A percentile compares a stretch with the other conserved stretches of the same genome.
These are phyloP conservation scores for Trichosporon sp. DNA, from an alignment of 1,284 basidiomycete species.

Conservation along the genomic window DNA sequence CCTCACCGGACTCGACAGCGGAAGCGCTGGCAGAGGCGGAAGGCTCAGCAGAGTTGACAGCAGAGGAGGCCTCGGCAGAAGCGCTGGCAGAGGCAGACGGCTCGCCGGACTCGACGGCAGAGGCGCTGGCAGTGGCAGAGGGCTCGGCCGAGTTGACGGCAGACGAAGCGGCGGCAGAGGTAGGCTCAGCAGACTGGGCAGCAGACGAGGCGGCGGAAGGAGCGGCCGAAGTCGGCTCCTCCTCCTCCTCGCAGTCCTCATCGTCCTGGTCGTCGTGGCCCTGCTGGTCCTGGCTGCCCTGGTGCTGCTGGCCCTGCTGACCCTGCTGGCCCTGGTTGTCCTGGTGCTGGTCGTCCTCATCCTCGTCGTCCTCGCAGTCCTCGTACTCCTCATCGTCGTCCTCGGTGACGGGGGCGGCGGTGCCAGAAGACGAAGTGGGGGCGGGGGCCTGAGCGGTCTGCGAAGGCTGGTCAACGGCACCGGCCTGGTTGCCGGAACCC, in stretches of 20 bases:
- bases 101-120: neutral
- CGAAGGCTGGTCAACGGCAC: neutral
- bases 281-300: neutral
- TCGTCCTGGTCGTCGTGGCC: neutral
- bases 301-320: neutral
- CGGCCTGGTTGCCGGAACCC: neutral
- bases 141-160: neutral
- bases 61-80: neutral
- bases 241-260: constrained; percentile 2
- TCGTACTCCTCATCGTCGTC: neutral
- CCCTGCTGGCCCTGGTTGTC: too few species aligned
- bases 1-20: neutral
- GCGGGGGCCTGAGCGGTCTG: neutral
- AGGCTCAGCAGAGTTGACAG: neutral
- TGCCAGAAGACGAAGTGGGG: neutral
- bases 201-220: neutral
- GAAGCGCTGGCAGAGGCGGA: neutral
- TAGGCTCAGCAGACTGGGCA: neutral
- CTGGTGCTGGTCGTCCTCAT: neutral
- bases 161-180: neutral
- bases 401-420: neutral
- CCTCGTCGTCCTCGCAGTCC: neutral
- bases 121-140: neutral
- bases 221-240: neutral
- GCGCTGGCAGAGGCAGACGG: neutral